Evolutionary conservation across 306 rosid species (phyloP).

Genomic region (Rosa persica): DNA sequence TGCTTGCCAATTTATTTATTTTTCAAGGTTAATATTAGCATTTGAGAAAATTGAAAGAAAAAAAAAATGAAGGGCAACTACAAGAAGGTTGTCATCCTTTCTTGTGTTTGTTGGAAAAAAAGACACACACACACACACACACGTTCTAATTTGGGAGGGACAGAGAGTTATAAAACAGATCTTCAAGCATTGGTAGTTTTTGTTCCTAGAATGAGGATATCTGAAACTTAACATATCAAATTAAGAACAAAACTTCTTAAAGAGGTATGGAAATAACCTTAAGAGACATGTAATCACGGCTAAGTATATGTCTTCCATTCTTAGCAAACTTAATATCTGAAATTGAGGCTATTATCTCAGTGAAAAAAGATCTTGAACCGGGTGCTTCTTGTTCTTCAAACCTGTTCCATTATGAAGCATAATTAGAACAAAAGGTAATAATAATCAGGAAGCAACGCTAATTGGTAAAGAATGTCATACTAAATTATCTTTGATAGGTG

Average conservation of each 20-base stretch:
- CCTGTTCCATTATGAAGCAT: slow-evolving; percentile 42
- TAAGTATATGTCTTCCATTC: slow-evolving; percentile 88
- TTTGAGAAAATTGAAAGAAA: neutral
- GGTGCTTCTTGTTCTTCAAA: slow-evolving; percentile 98
- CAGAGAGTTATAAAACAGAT: neutral
- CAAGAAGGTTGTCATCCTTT: neutral
- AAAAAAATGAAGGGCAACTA: neutral
- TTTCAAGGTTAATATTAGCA: too few relatives aligned
- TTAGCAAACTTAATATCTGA: slow-evolving; percentile 94
- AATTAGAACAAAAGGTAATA: neutral
- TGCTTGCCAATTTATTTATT: too few relatives aligned
- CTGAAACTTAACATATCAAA: neutral
- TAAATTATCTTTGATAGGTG: neutral
- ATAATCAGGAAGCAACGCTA: neutral
- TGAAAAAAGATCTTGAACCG: slow-evolving; percentile 91
- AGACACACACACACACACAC: too few relatives aligned
- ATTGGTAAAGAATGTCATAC: neutral
- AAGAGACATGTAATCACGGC: slow-evolving; percentile 98
- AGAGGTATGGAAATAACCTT: slow-evolving; percentile 50
- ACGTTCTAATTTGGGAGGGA: neutral
- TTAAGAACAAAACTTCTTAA: neutral
- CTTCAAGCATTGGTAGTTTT: neutral
- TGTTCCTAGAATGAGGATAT: slow-evolving; percentile 4
- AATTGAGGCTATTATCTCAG: slow-evolving; percentile 97
- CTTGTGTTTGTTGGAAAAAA: too few relatives aligned